These are phyloP conservation scores for Solanum lycopersicoides DNA, from an alignment of 257 asterid genomes.

Conservation along the genomic window DNA sequence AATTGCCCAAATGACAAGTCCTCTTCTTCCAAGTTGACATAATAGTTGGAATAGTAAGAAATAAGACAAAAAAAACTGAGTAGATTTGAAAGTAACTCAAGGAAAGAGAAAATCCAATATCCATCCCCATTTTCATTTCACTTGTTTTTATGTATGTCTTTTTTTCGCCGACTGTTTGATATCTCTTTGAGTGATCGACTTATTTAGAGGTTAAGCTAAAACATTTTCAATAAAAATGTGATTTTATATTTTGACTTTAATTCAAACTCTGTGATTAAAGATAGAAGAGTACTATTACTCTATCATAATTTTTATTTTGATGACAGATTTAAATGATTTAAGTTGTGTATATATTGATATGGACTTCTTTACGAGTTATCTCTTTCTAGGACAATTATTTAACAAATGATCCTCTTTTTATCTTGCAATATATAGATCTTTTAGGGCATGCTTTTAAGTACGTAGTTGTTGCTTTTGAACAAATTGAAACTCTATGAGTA, in stretches of 20 bases:
- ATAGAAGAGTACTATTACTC: not conserved
- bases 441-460: not conserved
- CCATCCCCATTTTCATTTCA: not conserved
- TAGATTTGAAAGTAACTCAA: not conserved
- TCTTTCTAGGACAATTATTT: too few relatives aligned
- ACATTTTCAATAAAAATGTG: too few relatives aligned
- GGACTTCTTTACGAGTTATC: not conserved
- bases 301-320: not conserved
- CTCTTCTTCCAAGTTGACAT: not conserved
- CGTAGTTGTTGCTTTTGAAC: too few relatives aligned
- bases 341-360: not conserved
- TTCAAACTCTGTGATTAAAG: not conserved
- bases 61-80: not conserved
- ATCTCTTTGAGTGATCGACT: too few relatives aligned
- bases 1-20: slow-evolving; percentile 1
- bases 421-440: not conserved
- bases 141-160: not conserved
- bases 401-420: too few relatives aligned
- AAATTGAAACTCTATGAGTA: too few relatives aligned
- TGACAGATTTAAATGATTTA: too few relatives aligned
- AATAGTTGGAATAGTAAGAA: not conserved
- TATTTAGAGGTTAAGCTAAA: not conserved
- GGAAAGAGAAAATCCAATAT: not conserved
- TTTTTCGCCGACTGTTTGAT: too few relatives aligned
- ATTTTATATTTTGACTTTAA: too few relatives aligned